Conservation (phyloP, 495 filamentous ascomycete species). For the Penicillium lagena region DNA sequence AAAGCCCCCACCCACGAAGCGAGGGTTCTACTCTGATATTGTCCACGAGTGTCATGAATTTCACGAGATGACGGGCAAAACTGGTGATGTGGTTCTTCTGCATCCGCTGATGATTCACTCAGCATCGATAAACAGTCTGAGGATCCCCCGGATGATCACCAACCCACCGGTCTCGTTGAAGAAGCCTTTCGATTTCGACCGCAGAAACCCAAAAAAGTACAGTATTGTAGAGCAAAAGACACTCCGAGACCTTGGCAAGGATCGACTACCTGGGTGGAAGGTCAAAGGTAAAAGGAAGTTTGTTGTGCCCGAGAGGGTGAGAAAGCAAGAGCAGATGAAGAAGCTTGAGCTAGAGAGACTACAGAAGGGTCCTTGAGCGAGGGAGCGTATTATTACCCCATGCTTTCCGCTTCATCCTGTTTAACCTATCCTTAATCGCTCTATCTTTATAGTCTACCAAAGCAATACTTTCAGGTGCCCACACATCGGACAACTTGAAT, state of each 20-base stretch:
- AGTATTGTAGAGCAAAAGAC: conserved; percentile 67
- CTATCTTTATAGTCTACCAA: too few relatives aligned
- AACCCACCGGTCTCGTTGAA: conserved; percentile 62
- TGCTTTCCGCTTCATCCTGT: too few relatives aligned
- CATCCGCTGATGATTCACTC: conserved; percentile 73
- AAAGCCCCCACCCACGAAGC: conserved; percentile 29
- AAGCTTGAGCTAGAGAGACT: conserved; percentile 15
- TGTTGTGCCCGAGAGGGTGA: conserved; percentile 41
- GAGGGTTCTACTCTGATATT: conserved; percentile 49
- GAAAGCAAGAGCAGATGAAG: conserved; percentile 32
- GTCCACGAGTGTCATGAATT: conserved; percentile 46
- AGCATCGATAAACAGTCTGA: conserved; percentile 52
- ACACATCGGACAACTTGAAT: too few relatives aligned
- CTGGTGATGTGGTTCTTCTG: conserved; percentile 63
- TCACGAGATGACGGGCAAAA: conserved; percentile 57
- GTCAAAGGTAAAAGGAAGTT: conserved; percentile 46
- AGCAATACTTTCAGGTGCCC: too few relatives aligned
- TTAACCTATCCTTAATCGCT: too few relatives aligned
- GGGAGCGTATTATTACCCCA: too few relatives aligned
- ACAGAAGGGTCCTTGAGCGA: not conserved
- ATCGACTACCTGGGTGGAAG: conserved; percentile 55
- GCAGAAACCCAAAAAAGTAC: conserved; percentile 49
- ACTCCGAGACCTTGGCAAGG: conserved; percentile 50
- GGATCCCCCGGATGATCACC: conserved; percentile 60
- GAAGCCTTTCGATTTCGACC: conserved; percentile 58